Base-by-base conservation (phyloP, 1,139 yeast species). In the Blastobotrys ciferrii region DNA sequence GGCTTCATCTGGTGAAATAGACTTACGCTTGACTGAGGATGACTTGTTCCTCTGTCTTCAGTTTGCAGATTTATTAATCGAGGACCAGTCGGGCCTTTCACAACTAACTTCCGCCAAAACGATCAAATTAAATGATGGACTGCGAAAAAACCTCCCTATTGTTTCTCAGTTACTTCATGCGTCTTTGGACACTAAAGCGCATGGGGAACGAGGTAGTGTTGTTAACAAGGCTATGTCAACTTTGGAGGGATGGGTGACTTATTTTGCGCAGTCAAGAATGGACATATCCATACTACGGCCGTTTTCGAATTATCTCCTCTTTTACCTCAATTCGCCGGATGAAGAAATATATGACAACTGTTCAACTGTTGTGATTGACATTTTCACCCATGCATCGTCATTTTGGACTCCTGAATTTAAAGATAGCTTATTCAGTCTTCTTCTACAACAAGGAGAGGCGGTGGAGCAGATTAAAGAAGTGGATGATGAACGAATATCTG, bases 271-370 rank as follows among this genome's bases (percentile, higher is more conserved):
- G n/a, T 47, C 47, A 4, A 49, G 47, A 7, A 31, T 48, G 13
- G 73, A 32, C 66, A 61, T 52, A 61, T 74, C 15, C 67, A 75
- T 74, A 5, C 32, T 56, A 32, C 54, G 49, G 40, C 52, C 51
- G 58, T 71, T 13, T 53, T 64, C 13, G 68, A 71, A 50, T 64
- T 70, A 13, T 60, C 72, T 9, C 56, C 62, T 47, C 68, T 76
- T 4, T 74, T 74, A 56, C 56, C 64, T 33, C 64, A 62, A 46
- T 71, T 77, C 4, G 56, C 60, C n/a, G 61, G 68, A 45, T 56
- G 77, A 41, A 70, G 75, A 54, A 45, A 52, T 39, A 30, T 36
- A 52, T 61, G 57, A 57, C 52, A 40, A 51, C 50, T 30, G 62
- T 52, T 41, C 55, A 65, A 50, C 46, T 11, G 39, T 50, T 11